Base-by-base conservation (phyloP, 192 early-diverging fungal species). In the Umbelopsis vinacea region DNA sequence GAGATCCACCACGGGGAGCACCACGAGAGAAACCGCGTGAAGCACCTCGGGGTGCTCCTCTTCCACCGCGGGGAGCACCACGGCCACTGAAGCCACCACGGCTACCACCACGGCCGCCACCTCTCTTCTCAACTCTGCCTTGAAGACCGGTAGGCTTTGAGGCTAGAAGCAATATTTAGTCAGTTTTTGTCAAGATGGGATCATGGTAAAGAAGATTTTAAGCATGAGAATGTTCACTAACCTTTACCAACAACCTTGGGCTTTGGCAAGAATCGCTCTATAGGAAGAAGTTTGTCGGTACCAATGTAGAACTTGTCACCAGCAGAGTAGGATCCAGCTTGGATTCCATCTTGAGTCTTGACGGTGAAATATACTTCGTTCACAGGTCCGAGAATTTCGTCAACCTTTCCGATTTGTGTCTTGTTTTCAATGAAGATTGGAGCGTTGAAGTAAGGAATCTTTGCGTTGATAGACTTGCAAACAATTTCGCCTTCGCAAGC, bases 401-500 rank as follows among this genome's bases (percentile, higher is more conserved):
- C 97, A 6, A 99, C 96, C 78, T 99, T 98, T 75, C 97, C 97
- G 76, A 99, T 97, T 82, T 95, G 95, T 66, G 92, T 93, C 88
- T 99, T 99, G 88, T 98, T 97, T 78, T 98, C 94, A 38, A 97
- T 87, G 86, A 90, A 99, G 70, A 99, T 96, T 52, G 97, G 96
- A 2, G 97, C 97, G 78, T 98, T 99, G 87, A 99, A 99, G 85
- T 97, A 99, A 24, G 97, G 97, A 74, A 99, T 92, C 81, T 99
- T 93, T 54, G 83, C 71, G 83, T 93, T 95, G 69, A 90, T 92
- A 33, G 92, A 94, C 73, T 87, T 88, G 84, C 95, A 98, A 37
- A 99, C 96, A 88, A 98, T 95, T 83, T 99, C 95, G 67, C 95
- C 96, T 79, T 99, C 96, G 79, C 97, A 99, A 45, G 92, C 87